Evolutionary conservation across 1,284 basidiomycete species (phyloP), one percentile per base, ranked within the genome.

Genomic region (Volvariella volvacea): DNA sequence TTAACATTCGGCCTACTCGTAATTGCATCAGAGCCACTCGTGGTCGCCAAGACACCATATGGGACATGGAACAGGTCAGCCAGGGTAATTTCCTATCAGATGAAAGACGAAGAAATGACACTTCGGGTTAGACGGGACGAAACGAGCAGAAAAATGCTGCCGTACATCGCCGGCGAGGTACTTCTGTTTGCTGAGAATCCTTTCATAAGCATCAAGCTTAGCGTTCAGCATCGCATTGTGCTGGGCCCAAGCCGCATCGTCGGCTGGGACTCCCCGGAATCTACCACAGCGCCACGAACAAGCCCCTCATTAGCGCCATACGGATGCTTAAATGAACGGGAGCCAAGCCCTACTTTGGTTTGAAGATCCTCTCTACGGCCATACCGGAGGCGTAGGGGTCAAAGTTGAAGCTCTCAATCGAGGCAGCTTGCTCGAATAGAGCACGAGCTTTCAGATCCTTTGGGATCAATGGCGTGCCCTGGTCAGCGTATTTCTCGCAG

Each of bases 391-490:
- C 58, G 32, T 49, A 48, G 7, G 49, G 48, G 14, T 56, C 52
- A 50, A 79, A 80, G 58, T 78, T 68, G 50, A 53, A 55, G 22
- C 56, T 41, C 61, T 83, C 80, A 47, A 75, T 58, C 20, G 67
- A 71, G 34, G 65, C 66, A 0, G 76, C 78, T 55, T 76, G 72
- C 54, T 80, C 76, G 59, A 77, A 78, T 19, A 63, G 55, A 14
- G 69, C 78, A 22, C 58, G 59, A 2, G 59, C 65, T 46, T 69
- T 55, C 15, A 54, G 39, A 4, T 61, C 66, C 10, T 16, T 41
- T 2, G 37, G 28, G 31, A 46, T 40, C 17, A 45, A 41, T 28
- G 20, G 20, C 9, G 45, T 22, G 7, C 45, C 45, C 19, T 42
- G 45, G 19, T 17, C 31, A 1, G 31, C 39, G 34, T 42, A 53